Evolutionary conservation across 768 basidiomycete genomes (phyloP), one percentile per base, ranked within the genome.

Genomic region (Russula vinacea): DNA sequence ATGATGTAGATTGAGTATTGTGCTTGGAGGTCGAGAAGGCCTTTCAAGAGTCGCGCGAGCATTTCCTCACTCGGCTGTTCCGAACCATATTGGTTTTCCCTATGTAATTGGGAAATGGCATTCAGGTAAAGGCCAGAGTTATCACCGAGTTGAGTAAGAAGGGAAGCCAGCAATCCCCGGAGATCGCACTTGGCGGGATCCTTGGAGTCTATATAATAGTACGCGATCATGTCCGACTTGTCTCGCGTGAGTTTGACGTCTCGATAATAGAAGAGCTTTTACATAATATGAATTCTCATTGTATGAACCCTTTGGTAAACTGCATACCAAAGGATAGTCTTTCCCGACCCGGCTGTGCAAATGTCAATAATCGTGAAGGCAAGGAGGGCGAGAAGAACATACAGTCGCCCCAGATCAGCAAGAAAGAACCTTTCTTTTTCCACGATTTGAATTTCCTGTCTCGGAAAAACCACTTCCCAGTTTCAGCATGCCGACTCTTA

Each of bases 321-420:
- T n/a, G 32, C 60, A 24, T 61, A 61, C 60, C 60, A 54, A 33
- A 61, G 29, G 0, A 61, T n/a, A n/a, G 37, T 61, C 32, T 61
- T 61, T 14, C 60, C 60, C 1, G 60, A 61, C 4, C 60, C 52
- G 4, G 52, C 60, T 61, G 9, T 14, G 14, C 9, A 24, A 42
- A n/a, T 32, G 17, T 60, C 9, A 42, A 35, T 17, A 22, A 22
- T 29, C 16, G 16, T 4, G n/a, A n/a, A 13, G n/a, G 17, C 2
- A 8, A 7, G 22, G n/a, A 14, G 13, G 35, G 19, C 22, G 13
- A 16, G 22, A 33, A 4, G 1, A 22, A 19, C 60, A 16, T 44
- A 61, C 60, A 11, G 3, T 45, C 35, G 3, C 60, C 60, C 13
- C 17, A 42, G 19, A 61, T 42, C 52, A 52, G 54, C n/a, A 61